These are phyloP conservation scores for Colletotrichum gloeosporioides DNA, from an alignment of 2,329 filamentous ascomycete genomes.

Conservation along the genomic window DNA sequence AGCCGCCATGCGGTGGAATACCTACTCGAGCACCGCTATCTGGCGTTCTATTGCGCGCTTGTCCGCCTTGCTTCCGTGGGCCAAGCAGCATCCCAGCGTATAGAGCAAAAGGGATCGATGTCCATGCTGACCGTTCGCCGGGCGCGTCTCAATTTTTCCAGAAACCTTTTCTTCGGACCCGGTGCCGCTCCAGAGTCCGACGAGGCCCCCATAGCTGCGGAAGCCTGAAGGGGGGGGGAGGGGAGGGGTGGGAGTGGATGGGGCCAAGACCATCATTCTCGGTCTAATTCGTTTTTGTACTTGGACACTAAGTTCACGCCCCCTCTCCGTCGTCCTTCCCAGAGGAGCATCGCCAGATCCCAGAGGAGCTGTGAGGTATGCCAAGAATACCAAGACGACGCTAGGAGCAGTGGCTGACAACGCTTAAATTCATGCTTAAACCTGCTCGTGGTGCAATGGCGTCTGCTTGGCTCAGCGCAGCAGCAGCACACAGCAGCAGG, in stretches of 20 bases:
- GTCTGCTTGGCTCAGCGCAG: not conserved
- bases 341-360: conserved; percentile 8
- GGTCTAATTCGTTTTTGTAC: not conserved
- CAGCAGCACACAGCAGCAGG: not conserved
- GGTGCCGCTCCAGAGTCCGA: conserved; percentile 3
- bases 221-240: not conserved
- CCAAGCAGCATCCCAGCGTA: not conserved
- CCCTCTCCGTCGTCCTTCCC: not conserved
- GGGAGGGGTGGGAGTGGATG: not conserved
- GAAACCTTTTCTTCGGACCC: conserved; percentile 19
- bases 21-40: not conserved
- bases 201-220: conserved; percentile 25
- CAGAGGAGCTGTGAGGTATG: conserved; percentile 29
- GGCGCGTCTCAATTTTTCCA: not conserved
- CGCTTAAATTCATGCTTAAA: conserved; percentile 59
- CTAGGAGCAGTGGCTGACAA: conserved; percentile 43
- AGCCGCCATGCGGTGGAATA: not conserved
- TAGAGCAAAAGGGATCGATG: not conserved
- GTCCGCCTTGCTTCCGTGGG: not conserved
- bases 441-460: conserved; percentile 22
- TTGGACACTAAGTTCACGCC: not conserved
- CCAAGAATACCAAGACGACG: conserved; percentile 38
- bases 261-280: not conserved
- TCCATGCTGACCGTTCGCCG: not conserved
- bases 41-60: not conserved